Base-by-base conservation (phyloP, 179 eudicot species). In the Beta lomatogona region DNA sequence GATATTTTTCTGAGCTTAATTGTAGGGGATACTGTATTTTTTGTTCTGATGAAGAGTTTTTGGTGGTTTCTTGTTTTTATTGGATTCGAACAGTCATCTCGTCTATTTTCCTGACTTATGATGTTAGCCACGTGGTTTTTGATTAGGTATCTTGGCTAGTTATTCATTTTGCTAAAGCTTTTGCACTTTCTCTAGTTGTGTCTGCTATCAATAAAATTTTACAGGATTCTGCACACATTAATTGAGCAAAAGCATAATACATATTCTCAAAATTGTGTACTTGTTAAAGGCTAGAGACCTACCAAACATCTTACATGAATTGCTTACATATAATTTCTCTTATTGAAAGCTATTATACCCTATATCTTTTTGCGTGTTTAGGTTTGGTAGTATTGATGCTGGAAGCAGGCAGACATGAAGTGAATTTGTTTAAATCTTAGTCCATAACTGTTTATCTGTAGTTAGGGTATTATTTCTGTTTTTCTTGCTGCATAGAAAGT, bases 401-500 rank as follows among this genome's bases (percentile, higher is more conserved):
- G 60, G 70, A 8, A n/a, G 77, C 67, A 18, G 66, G 58, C 19
- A 44, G n/a, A 25, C 50, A 18, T 15, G 9, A 67, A 18, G 16
- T 50, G 36, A 57, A n/a, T 8, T 70, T 76, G 53, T 14, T 70
- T 21, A 15, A 16, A 48, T 21, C 36, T 0, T 48, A 50, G 41
- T 54, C 25, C 22, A 14, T 53, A 31, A 74, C 22, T 31, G 10
- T 31, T 1, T 67, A 54, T 75, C 57, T 50, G 22, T 22, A 54
- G 11, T 67, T 46, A 48, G 76, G 31, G 65, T 75, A 25, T 53
- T 58, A 21, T 66, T 15, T 44, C n/a, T 48, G 16, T 52, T 83
- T 45, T 59, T 19, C 67, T 36, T 55, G 58, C 65, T 73, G 55
- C 55, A 31, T 73, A 10, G 9, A 5, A 31, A 53, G 73, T 45